Evolutionary conservation across 495 filamentous ascomycete species (phyloP).

Genomic region (Viridothelium virens): DNA sequence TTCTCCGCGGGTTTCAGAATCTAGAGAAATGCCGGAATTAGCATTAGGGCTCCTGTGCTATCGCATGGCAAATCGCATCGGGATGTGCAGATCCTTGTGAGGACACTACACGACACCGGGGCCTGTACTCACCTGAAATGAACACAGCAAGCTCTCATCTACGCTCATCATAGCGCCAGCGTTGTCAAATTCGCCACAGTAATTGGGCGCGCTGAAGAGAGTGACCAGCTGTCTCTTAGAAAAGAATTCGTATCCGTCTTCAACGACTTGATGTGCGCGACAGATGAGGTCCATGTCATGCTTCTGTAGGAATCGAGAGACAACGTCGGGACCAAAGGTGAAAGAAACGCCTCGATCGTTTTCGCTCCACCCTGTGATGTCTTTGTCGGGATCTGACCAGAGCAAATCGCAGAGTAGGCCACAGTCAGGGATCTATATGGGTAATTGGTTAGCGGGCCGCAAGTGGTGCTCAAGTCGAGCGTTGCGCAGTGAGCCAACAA

Average conservation of each 20-base stretch:
- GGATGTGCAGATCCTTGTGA: background rate
- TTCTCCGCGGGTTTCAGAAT: slow-evolving; percentile 99
- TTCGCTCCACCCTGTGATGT: slow-evolving; percentile 99
- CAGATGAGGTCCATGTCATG: slow-evolving; percentile 99
- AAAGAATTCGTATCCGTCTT: slow-evolving; percentile 99
- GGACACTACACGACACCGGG: background rate
- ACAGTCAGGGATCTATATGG: slow-evolving; percentile 85
- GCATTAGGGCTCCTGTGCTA: background rate
- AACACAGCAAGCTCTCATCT: slow-evolving; percentile 97
- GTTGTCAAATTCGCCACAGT: slow-evolving; percentile 99
- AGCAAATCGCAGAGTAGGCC: slow-evolving; percentile 94
- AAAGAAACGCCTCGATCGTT: slow-evolving; percentile 98
- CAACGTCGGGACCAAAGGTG: slow-evolving; percentile 98
- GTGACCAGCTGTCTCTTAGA: slow-evolving; percentile 97
- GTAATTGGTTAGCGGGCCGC: slow-evolving; percentile 42
- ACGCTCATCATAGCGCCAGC: slow-evolving; percentile 99
- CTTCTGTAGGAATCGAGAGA: slow-evolving; percentile 97
- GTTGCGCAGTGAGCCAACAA: slow-evolving; percentile 14
- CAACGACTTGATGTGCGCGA: slow-evolving; percentile 96
- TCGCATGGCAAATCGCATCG: background rate
- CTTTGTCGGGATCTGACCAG: slow-evolving; percentile 99
- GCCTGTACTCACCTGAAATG: slow-evolving; percentile 76
- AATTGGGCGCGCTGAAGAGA: slow-evolving; percentile 96
- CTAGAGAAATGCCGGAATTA: slow-evolving; percentile 39
- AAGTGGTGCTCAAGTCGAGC: slow-evolving; percentile 25